Conservation (phyloP, 805 yeast genomes). For the Danielia oregonensis region DNA sequence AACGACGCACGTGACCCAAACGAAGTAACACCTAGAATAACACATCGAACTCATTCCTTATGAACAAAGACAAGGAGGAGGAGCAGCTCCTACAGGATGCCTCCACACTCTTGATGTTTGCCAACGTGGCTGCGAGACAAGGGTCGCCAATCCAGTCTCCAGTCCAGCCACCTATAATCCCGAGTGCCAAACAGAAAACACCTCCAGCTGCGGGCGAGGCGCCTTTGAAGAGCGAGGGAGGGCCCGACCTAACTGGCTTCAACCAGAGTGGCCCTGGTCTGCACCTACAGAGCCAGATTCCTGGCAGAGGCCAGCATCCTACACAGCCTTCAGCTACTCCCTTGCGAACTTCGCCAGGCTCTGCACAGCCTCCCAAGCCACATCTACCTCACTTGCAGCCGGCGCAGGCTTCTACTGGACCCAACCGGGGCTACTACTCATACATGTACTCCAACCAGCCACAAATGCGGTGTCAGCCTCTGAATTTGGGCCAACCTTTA, state of each 20-base stretch:
- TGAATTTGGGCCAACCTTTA: neutral
- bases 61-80: slow-evolving; percentile 21
- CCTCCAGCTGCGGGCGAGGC: too few species aligned
- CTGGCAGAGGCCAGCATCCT: too few species aligned
- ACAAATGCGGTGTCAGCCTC: neutral
- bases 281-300: too few species aligned
- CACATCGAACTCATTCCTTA: too few species aligned
- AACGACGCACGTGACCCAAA: neutral
- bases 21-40: too few species aligned
- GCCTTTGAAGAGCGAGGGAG: neutral
- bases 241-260: neutral
- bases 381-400: neutral
- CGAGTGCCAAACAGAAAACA: too few species aligned
- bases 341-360: too few species aligned
- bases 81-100: slow-evolving; percentile 55
- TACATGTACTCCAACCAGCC: neutral
- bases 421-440: neutral
- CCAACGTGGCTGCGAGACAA: slow-evolving; percentile 49
- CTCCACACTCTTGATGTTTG: slow-evolving; percentile 57
- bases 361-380: neutral
- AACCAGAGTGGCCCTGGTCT: neutral
- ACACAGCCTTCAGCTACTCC: too few species aligned
- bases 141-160: slow-evolving; percentile 17
- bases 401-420: neutral
- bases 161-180: slow-evolving; percentile 1